Base-by-base conservation (phyloP, 208 protist species). In the Entamoeba dispar region DNA sequence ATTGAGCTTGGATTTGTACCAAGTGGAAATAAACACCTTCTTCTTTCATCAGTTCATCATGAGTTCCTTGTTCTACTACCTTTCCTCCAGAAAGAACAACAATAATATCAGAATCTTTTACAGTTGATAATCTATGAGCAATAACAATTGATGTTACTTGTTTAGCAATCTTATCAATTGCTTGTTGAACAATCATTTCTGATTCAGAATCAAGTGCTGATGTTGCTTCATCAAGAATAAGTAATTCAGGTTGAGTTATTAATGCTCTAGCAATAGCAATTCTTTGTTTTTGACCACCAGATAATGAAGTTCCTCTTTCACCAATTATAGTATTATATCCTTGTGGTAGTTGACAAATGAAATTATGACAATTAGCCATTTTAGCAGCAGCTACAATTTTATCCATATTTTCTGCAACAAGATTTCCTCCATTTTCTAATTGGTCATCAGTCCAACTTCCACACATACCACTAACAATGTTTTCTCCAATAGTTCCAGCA, bases 271-370 rank as follows among this genome's bases (percentile, higher is more conserved):
- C 51, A 98, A 51, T 8, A 95, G n/a, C n/a, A n/a, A n/a, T n/a
- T n/a, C n/a, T n/a, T n/a, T n/a, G n/a, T n/a, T n/a, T n/a, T n/a
- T n/a, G n/a, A n/a, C n/a, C n/a, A n/a, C n/a, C n/a, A n/a, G n/a
- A n/a, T n/a, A n/a, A n/a, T n/a, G n/a, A n/a, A 94, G n/a, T n/a
- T 49, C 97, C 97, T 93, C 96, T 96, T 43, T 97, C 95, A 12
- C 98, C 94, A 49, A 98, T 97, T 95, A 98, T 97, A 93, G 98
- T 98, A 55, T 97, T 97, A 93, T 98, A 97, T 34, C n/a, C n/a
- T n/a, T n/a, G n/a, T n/a, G n/a, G n/a, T n/a, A n/a, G n/a, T n/a
- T n/a, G n/a, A 61, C 14, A 22, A 14, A 86, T 86, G 31, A 86
- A 86, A 43, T 86, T 14, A 10, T 8, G 22, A 14, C 14, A 8